A percentile compares a stretch with the other conserved stretches of the same genome.
phyloP scores from a whole-genome alignment of 257 asterid species.

The Gynochthodes officinalis region DNA sequence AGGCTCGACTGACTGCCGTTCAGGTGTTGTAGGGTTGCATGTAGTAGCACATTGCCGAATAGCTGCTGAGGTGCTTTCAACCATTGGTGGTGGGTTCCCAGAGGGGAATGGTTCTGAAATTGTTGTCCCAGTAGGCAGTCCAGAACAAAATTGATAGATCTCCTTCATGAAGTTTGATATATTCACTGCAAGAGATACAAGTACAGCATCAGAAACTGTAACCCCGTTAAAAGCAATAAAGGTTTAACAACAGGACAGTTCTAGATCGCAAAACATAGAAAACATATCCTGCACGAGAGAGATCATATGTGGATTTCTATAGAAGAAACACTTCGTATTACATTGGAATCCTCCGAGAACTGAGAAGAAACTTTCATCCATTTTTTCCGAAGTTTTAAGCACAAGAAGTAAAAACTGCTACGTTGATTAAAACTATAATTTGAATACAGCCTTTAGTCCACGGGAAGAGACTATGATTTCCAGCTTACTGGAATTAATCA shows the following conservation, averaged over 20 bases:
- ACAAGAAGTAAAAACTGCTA: neutral
- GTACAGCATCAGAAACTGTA: neutral
- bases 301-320: too few species aligned
- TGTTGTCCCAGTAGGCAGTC: conserved; percentile 4
- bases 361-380: neutral
- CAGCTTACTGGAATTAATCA: neutral
- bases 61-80: conserved; percentile 4
- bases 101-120: conserved; percentile 10
- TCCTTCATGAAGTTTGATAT: conserved; percentile 20
- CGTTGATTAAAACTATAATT: neutral
- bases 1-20: neutral
- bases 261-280: too few species aligned
- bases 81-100: neutral
- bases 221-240: neutral
- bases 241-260: neutral
- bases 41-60: conserved; percentile 7
- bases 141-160: conserved; percentile 13
- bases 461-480: neutral
- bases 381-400: neutral
- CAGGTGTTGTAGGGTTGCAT: conserved; percentile 8
- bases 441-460: neutral
- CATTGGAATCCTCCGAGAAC: too few species aligned
- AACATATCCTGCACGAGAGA: too few species aligned
- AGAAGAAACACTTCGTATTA: too few species aligned
- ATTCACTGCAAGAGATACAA: conserved; percentile 17